Conservation (phyloP, 306 rosid species). For the Quercus berberidifolia region DNA sequence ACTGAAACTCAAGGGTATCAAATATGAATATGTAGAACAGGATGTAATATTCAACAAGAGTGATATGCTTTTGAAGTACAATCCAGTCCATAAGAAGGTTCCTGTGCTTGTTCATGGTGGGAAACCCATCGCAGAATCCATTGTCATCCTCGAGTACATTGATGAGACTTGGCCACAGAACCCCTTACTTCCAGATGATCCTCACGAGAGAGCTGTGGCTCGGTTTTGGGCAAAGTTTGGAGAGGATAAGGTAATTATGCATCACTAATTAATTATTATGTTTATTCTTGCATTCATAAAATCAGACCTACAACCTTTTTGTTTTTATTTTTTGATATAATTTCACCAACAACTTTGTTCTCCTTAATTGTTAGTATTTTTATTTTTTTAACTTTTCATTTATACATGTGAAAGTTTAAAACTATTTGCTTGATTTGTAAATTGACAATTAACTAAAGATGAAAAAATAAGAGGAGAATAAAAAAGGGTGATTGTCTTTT, state of each 20-base stretch:
- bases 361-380: too few species aligned
- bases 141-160: slow-evolving; percentile 44
- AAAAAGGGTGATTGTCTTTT: too few species aligned
- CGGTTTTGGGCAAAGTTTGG: slow-evolving; percentile 31
- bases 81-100: slow-evolving; percentile 45
- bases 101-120: slow-evolving; percentile 51
- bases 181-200: slow-evolving; percentile 30
- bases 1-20: slow-evolving; percentile 39
- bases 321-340: too few species aligned
- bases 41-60: slow-evolving; percentile 45
- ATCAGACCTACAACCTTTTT: too few species aligned
- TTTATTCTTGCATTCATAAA: too few species aligned
- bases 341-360: too few species aligned
- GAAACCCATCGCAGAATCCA: slow-evolving; percentile 41
- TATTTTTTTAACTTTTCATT: too few species aligned
- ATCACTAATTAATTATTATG: too few species aligned
- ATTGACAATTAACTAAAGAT: too few species aligned
- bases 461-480: too few species aligned
- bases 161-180: slow-evolving; percentile 38
- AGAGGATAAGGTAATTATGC: slow-evolving; percentile 28
- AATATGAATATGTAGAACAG: slow-evolving; percentile 36
- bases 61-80: slow-evolving; percentile 29
- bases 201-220: slow-evolving; percentile 27
- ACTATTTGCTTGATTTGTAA: too few species aligned
- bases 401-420: too few species aligned